A percentile compares a stretch with the other conserved stretches of the same genome.
Evolutionary conservation across 2,329 filamentous ascomycete genomes (phyloP).

Genomic region (Fusarium sp.): DNA sequence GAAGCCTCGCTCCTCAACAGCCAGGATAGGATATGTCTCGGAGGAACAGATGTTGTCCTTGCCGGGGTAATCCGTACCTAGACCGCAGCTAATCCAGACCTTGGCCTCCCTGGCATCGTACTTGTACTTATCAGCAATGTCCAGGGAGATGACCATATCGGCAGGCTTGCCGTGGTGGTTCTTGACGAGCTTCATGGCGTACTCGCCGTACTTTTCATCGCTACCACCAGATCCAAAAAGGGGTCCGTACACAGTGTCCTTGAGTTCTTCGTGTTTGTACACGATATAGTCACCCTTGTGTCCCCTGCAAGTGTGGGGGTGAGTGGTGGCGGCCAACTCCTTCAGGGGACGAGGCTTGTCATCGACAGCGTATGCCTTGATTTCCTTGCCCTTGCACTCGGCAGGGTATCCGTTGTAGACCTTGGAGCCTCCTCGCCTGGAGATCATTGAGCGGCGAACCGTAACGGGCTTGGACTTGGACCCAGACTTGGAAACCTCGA

Average conservation of each 20-base stretch:
- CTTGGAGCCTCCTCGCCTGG: slow-evolving; percentile 30
- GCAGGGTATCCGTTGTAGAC: slow-evolving; percentile 40
- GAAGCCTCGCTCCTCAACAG: slow-evolving; percentile 19
- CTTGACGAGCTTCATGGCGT: slow-evolving; percentile 37
- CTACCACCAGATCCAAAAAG: slow-evolving; percentile 12
- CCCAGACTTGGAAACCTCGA: neutral
- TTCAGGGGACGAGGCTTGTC: slow-evolving; percentile 15
- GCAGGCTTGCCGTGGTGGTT: slow-evolving; percentile 3
- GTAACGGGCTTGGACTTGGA: neutral
- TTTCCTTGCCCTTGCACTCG: slow-evolving; percentile 28
- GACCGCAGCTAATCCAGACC: neutral
- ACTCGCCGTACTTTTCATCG: slow-evolving; percentile 30
- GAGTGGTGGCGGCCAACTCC: slow-evolving; percentile 20
- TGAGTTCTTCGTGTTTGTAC: slow-evolving; percentile 34
- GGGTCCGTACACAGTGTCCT: slow-evolving; percentile 27
- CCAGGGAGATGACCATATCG: slow-evolving; percentile 36
- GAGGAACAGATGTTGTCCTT: slow-evolving; percentile 5
- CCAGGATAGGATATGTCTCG: slow-evolving; percentile 15
- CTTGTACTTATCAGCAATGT: slow-evolving; percentile 38
- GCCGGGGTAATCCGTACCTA: neutral
- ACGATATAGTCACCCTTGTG: slow-evolving; percentile 37
- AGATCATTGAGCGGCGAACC: neutral
- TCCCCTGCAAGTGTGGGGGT: slow-evolving; percentile 40
- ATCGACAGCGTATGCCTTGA: slow-evolving; percentile 30
- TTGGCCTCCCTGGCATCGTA: slow-evolving; percentile 17